Conservation (phyloP, 441 rosid genomes). For the Pelargonium citronellum region DNA sequence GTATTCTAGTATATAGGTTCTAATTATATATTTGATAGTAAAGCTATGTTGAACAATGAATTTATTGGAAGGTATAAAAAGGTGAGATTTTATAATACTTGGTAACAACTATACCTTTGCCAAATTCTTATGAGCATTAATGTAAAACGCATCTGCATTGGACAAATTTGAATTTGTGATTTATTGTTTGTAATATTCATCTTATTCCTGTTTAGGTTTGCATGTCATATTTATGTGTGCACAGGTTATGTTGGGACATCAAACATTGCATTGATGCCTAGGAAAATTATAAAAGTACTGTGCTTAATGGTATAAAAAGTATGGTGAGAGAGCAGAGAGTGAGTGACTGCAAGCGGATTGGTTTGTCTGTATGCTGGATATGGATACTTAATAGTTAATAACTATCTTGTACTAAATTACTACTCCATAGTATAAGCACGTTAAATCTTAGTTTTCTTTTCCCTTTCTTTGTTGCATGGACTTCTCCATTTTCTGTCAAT, state of each 20-base stretch:
- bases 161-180: background rate
- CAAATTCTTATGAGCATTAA: background rate
- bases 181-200: background rate
- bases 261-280: background rate
- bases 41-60: constrained; percentile 5
- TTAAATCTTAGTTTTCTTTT: background rate
- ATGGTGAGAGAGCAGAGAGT: background rate
- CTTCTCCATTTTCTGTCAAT: background rate
- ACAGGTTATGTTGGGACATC: background rate
- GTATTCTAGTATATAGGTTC: background rate
- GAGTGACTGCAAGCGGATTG: background rate
- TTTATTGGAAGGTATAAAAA: background rate
- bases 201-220: background rate
- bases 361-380: background rate
- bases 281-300: background rate
- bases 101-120: background rate
- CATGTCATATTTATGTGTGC: background rate
- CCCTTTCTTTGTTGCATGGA: background rate
- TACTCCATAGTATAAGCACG: background rate
- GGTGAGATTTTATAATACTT: background rate
- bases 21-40: background rate
- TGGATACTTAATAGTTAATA: background rate
- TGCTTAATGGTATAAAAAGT: background rate
- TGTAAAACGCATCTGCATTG: background rate
- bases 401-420: background rate